Evolutionary conservation across 768 basidiomycete genomes (phyloP), one percentile per base, ranked within the genome.

Genomic region (Coprinopsis marcescibilis): DNA sequence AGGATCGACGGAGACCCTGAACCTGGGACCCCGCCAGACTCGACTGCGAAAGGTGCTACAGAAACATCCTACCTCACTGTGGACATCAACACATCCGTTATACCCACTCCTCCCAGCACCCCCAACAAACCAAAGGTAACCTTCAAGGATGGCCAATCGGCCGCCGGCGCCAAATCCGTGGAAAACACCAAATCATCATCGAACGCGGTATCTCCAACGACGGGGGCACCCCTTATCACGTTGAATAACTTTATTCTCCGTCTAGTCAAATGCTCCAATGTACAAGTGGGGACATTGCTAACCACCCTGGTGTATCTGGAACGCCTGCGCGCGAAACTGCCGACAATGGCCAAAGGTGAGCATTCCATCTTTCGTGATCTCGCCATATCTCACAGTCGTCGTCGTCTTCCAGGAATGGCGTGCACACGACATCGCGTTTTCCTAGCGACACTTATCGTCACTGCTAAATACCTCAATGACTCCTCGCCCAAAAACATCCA

Each of bases 401-500:
- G 49, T 52, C 43, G 2, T 44, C 73, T 75, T 4, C 36, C 30
- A 92, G 73, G 71, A 39, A 83, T 92, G 72, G 78, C 86, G 19
- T 96, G 92, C 65, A 95, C 95, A 17, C 80, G 91, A 27, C 95
- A 98, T 60, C 84, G 95, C 39, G 85, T 99, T 43, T 97, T 99
- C 68, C 78, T 99, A 55, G 95, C 95, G 19, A 85, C 89, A 1
- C 84, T 99, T 56, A 97, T 99, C 65, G 87, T 91, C 33, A 83
- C 95, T 19, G 86, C 92, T 52, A 99, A 99, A 69, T 97, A 97
- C 65, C 81, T 97, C 60, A 96, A 99, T 65, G 91, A 94, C 65
- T 86, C 87, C n/a, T 85, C 86, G 36, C 90, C 90, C 2, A 95
- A 93, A 76, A 99, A 97, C 71, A 76, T 77, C 62, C 89, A 96